phyloP scores from a whole-genome alignment of 768 basidiomycete species.

The Lactifluus rugatus region DNA sequence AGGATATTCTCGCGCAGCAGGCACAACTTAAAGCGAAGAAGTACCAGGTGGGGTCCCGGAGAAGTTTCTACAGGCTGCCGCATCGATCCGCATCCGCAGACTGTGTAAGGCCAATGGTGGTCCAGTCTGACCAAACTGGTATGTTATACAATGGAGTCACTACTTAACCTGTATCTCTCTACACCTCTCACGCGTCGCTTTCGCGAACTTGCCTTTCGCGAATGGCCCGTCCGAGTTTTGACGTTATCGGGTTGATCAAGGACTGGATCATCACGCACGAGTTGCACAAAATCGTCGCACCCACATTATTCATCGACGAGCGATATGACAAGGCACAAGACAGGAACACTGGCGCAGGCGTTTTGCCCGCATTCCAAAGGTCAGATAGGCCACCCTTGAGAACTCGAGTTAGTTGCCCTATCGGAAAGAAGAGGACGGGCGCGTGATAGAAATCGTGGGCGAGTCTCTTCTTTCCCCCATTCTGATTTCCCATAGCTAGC shows the following conservation, averaged over 20 bases:
- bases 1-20: not conserved
- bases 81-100: too few species aligned
- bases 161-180: too few species aligned
- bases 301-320: constrained; percentile 30
- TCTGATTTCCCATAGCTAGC: not conserved
- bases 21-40: not conserved
- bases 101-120: too few species aligned
- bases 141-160: not conserved
- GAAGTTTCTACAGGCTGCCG: too few species aligned
- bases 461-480: constrained; percentile 21
- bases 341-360: constrained; percentile 26
- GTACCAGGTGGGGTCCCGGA: too few species aligned
- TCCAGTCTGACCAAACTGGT: not conserved
- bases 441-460: constrained; percentile 24
- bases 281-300: constrained; percentile 23
- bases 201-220: not conserved
- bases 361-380: constrained; percentile 25
- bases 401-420: too few species aligned
- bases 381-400: constrained; percentile 27
- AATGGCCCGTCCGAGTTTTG: not conserved
- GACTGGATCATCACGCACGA: constrained; percentile 24
- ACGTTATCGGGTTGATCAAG: not conserved
- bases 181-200: not conserved
- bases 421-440: constrained; percentile 28
- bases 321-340: constrained; percentile 33